Percentiles rank a stretch among this genome's conserved stretches.
Conservation (phyloP, 1,284 basidiomycete genomes). For the Vanrija pseudolonga region DNA sequence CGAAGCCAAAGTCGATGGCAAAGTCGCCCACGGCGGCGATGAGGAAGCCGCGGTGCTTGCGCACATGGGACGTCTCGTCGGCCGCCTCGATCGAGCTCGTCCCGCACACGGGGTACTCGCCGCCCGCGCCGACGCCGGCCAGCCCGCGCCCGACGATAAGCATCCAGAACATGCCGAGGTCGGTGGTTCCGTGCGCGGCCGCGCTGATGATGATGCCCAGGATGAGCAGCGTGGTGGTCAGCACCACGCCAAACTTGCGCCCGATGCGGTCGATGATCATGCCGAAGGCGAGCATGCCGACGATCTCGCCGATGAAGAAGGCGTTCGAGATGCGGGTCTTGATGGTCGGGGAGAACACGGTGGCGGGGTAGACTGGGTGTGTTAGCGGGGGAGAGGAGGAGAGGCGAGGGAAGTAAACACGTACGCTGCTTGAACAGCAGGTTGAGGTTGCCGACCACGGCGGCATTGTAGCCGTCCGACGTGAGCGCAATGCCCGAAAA, state of each 20-base stretch:
- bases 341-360: constrained; percentile 14
- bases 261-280: constrained; percentile 28
- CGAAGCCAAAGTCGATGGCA: constrained; percentile 22
- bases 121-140: constrained; percentile 67
- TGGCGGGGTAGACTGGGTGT: constrained; percentile 20
- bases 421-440: constrained; percentile 7
- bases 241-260: constrained; percentile 30
- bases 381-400: background rate
- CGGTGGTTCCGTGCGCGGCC: constrained; percentile 19
- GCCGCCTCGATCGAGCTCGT: constrained; percentile 65
- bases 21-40: constrained; percentile 68
- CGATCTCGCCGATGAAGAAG: constrained; percentile 27
- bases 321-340: constrained; percentile 31
- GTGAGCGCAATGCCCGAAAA: constrained; percentile 27
- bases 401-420: background rate
- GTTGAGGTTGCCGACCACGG: constrained; percentile 18
- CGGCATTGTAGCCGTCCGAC: constrained; percentile 33
- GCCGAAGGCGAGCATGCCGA: constrained; percentile 25
- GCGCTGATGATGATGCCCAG: constrained; percentile 25
- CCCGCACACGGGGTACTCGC: constrained; percentile 69
- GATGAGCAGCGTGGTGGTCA: constrained; percentile 27
- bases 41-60: constrained; percentile 61
- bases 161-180: constrained; percentile 62
- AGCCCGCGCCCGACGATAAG: constrained; percentile 66
- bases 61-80: constrained; percentile 58